These are phyloP conservation scores for Truncatella angustata DNA, from an alignment of 2,329 filamentous ascomycete species.

Conservation along the genomic window DNA sequence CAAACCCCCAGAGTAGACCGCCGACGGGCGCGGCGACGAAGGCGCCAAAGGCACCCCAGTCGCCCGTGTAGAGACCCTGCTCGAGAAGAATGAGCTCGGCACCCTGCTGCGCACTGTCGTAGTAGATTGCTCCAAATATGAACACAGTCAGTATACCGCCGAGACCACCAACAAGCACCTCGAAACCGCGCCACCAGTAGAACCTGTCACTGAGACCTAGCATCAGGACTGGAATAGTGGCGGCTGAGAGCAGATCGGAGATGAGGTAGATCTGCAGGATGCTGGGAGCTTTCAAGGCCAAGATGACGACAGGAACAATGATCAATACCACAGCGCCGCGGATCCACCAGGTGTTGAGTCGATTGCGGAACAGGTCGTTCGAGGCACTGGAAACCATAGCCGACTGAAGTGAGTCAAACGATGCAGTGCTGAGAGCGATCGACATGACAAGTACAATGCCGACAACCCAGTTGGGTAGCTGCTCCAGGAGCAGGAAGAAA, in stretches of 20 bases:
- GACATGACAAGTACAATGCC: conserved; percentile 81
- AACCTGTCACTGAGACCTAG: conserved; percentile 65
- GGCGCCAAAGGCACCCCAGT: conserved; percentile 81
- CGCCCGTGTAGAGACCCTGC: conserved; percentile 70
- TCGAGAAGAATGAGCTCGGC: conserved; percentile 69
- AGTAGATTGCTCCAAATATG: conserved; percentile 78
- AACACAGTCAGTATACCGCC: conserved; percentile 79
- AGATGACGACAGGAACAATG: conserved; percentile 71
- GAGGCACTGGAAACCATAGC: conserved; percentile 83
- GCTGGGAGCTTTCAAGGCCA: conserved; percentile 71
- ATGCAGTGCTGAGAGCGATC: conserved; percentile 70
- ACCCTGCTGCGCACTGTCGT: conserved; percentile 61
- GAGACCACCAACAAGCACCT: conserved; percentile 74
- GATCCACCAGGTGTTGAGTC: conserved; percentile 72
- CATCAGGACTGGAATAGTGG: conserved; percentile 71
- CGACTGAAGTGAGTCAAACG: conserved; percentile 78
- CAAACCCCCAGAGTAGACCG: conserved; percentile 68
- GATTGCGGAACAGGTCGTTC: conserved; percentile 83
- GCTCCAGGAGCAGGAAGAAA: conserved; percentile 72
- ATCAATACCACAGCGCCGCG: conserved; percentile 66
- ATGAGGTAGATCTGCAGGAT: conserved; percentile 83
- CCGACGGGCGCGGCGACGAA: conserved; percentile 79
- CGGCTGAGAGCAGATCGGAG: conserved; percentile 74
- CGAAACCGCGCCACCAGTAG: conserved; percentile 78
- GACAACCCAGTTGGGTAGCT: conserved; percentile 77